These are phyloP conservation scores for Pochonia chlamydosporia DNA, from an alignment of 2,329 filamentous ascomycete genomes.

Conservation along the genomic window DNA sequence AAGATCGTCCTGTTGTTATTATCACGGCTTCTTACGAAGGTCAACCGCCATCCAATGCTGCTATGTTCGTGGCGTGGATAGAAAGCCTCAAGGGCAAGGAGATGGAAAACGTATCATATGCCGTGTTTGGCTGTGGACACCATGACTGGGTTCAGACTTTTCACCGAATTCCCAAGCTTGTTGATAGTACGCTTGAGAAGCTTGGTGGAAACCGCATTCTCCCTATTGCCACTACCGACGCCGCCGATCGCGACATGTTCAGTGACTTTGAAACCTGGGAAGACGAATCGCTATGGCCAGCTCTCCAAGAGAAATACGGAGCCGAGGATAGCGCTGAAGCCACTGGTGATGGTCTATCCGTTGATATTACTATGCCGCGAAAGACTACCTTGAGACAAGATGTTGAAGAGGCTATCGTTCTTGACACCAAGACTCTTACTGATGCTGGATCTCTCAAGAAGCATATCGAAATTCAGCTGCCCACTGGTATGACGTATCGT, in stretches of 20 bases:
- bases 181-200: slow-evolving; percentile 47
- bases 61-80: slow-evolving; percentile 63
- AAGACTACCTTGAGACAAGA: slow-evolving; percentile 57
- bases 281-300: slow-evolving; percentile 47
- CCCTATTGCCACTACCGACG: slow-evolving; percentile 53
- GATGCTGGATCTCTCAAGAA: slow-evolving; percentile 51
- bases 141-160: slow-evolving; percentile 57
- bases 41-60: slow-evolving; percentile 66
- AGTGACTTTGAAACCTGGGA: slow-evolving; percentile 63
- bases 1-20: slow-evolving; percentile 56
- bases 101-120: slow-evolving; percentile 53
- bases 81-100: slow-evolving; percentile 43
- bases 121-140: slow-evolving; percentile 64
- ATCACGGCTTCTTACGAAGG: slow-evolving; percentile 71
- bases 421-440: slow-evolving; percentile 46
- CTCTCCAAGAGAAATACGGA: slow-evolving; percentile 39
- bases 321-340: slow-evolving; percentile 20
- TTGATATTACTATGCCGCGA: slow-evolving; percentile 48
- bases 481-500: slow-evolving; percentile 58
- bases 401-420: slow-evolving; percentile 54
- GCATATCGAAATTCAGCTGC: slow-evolving; percentile 62
- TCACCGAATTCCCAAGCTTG: slow-evolving; percentile 58
- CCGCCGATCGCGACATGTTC: slow-evolving; percentile 59
- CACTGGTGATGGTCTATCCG: slow-evolving; percentile 22
- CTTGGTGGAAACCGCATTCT: slow-evolving; percentile 27